Evolutionary conservation across 2,329 filamentous ascomycete genomes (phyloP).

Genomic region (Zymoseptoria passerinii): DNA sequence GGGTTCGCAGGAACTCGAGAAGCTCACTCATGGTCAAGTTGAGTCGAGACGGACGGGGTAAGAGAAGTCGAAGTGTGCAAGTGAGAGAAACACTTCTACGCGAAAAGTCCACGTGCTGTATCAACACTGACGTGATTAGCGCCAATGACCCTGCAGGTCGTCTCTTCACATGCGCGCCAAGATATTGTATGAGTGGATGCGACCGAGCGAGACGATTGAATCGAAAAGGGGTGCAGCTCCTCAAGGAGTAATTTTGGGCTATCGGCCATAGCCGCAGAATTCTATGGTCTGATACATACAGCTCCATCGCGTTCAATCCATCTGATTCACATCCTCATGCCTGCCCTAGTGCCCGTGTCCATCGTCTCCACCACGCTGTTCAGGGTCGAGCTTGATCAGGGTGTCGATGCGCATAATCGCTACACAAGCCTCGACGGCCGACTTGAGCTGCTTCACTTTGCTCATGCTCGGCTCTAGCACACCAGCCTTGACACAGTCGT

Average conservation of each 20-base stretch:
- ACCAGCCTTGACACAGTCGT: slow-evolving; percentile 88
- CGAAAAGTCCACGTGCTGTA: background rate
- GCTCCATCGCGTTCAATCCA: background rate
- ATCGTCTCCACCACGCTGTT: slow-evolving; percentile 68
- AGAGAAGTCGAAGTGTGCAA: background rate
- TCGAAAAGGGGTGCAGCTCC: background rate
- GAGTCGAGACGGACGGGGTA: background rate
- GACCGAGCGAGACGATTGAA: background rate
- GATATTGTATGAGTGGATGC: background rate
- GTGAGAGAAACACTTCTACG: background rate
- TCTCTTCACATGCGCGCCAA: background rate
- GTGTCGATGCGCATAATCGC: slow-evolving; percentile 99
- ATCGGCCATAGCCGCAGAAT: background rate
- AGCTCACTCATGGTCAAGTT: slow-evolving; percentile 39
- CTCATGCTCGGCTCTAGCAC: slow-evolving; percentile 96
- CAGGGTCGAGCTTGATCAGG: slow-evolving; percentile 93
- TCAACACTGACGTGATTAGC: background rate
- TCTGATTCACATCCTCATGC: background rate
- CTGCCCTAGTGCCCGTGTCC: slow-evolving; percentile 32
- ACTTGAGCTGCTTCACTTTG: slow-evolving; percentile 97
- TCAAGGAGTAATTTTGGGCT: background rate
- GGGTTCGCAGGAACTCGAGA: slow-evolving; percentile 48
- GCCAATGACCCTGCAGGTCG: background rate
- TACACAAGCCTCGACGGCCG: slow-evolving; percentile 95
- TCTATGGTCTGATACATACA: background rate